Evolutionary conservation across 352 stramenopile species (phyloP).

Genomic region (Globisporangium rhizosaccharum): DNA sequence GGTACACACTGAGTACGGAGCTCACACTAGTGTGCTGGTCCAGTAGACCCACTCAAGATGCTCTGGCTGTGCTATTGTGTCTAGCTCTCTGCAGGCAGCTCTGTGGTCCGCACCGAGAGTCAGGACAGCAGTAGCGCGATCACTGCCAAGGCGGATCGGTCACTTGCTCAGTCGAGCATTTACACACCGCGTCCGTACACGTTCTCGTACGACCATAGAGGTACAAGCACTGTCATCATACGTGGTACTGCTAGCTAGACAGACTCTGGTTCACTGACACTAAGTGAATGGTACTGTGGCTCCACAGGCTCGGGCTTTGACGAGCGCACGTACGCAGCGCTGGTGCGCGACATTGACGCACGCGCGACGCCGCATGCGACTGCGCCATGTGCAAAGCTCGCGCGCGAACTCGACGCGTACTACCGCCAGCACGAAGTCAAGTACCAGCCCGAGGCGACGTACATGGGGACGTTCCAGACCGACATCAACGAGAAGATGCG

Average conservation of each 20-base stretch:
- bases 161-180: slow-evolving; percentile 1
- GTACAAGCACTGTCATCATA: slow-evolving; percentile 1
- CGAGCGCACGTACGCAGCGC: slow-evolving; percentile 38
- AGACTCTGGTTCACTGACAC: too few relatives aligned
- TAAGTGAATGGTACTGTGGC: neutral
- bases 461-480: slow-evolving; percentile 82
- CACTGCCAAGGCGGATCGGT: neutral
- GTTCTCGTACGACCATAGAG: slow-evolving; percentile 49
- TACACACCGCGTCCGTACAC: slow-evolving; percentile 47
- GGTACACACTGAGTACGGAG: neutral
- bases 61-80: too few relatives aligned
- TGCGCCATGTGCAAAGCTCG: slow-evolving; percentile 47
- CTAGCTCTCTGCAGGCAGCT: slow-evolving; percentile 7
- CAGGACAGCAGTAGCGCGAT: slow-evolving; percentile 14
- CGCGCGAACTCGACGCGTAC: slow-evolving; percentile 56
- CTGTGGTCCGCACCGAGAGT: neutral
- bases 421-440: slow-evolving; percentile 71
- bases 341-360: slow-evolving; percentile 60
- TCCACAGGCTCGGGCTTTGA: slow-evolving; percentile 63
- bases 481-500: slow-evolving; percentile 99
- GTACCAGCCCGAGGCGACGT: slow-evolving; percentile 54
- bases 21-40: neutral
- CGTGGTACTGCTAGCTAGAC: neutral
- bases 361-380: slow-evolving; percentile 17
- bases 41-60: neutral